Evolutionary conservation across 2,329 filamentous ascomycete genomes (phyloP), one percentile per base, ranked within the genome.

Genomic region (Fusarium odoratissimum): DNA sequence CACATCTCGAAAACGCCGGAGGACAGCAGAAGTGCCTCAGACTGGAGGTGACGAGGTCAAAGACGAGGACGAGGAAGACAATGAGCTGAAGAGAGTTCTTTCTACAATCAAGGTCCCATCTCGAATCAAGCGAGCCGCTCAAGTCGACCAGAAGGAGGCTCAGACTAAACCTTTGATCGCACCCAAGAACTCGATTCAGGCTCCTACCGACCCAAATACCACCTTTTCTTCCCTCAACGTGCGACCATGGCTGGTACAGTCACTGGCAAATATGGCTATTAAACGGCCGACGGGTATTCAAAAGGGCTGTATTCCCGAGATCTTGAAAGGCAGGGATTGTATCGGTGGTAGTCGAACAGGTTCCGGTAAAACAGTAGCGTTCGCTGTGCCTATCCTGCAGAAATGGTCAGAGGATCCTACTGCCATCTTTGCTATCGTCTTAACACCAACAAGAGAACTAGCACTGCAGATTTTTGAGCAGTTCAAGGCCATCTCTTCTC

Each of bases 391-490:
- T 1, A 97, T 99, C 67, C 85, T 99, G 71, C 95, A 98, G 80
- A 92, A 92, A 82, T 98, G 95, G 95, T 91, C 95, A 5, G 89
- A 95, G 79, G 95, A 99, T 83, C 96, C 96, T 2, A 92, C 92
- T 66, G 96, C 94, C 46, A 95, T 98, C 76, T 99, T 94, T 81
- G 95, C 91, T 4, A 85, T 99, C 10, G 90, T 99, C 19, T 84
- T 99, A 78, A 99, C 96, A 13, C 95, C 95, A 25, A 97, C 94
- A 11, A 89, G 92, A 77, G 96, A 99, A 84, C 89, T 99, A 65
- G 96, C 96, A 8, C 88, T 98, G 28, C 96, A 99, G 80, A 98
- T 99, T 55, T 97, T 92, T 80, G 96, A 99, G 83, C 96, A 99
- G 82, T 92, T 98, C 84, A 94, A 94, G 79, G 96, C 96, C 19